Percentiles rank a stretch among this genome's conserved stretches.
These are phyloP conservation scores for Suillus variegatus DNA, from an alignment of 768 basidiomycete species.

Conservation along the genomic window DNA sequence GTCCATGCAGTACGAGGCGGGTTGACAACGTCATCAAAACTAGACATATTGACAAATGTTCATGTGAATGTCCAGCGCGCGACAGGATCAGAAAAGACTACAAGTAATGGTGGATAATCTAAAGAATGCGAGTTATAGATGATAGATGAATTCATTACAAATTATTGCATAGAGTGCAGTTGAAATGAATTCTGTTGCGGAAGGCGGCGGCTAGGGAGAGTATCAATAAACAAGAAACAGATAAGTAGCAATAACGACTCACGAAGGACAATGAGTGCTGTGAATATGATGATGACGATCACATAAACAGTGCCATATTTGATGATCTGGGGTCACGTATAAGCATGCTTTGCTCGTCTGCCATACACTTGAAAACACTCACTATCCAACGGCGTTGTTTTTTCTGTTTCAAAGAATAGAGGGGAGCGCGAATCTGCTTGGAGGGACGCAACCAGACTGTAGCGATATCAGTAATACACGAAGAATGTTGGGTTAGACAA, in stretches of 20 bases:
- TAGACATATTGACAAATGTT: slow-evolving; percentile 10
- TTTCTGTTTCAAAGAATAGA: slow-evolving; percentile 89
- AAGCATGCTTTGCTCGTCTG: slow-evolving; percentile 13
- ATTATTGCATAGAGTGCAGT: slow-evolving; percentile 68
- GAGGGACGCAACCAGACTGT: slow-evolving; percentile 94
- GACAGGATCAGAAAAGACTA: slow-evolving; percentile 20
- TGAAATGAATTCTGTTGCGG: slow-evolving; percentile 57
- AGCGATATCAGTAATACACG: slow-evolving; percentile 18
- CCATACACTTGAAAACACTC: slow-evolving; percentile 28
- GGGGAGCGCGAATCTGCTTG: slow-evolving; percentile 89
- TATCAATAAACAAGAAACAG: slow-evolving; percentile 12
- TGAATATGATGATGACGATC: slow-evolving; percentile 65
- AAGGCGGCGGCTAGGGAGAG: slow-evolving; percentile 55
- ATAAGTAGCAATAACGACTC: slow-evolving; percentile 36
- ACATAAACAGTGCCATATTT: slow-evolving; percentile 84
- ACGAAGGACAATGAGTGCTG: slow-evolving; percentile 79
- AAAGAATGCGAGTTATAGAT: slow-evolving; percentile 27
- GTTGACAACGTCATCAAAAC: slow-evolving; percentile 8
- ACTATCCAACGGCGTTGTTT: slow-evolving; percentile 90
- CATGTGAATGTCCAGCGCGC: slow-evolving; percentile 8
- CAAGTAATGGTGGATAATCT: slow-evolving; percentile 31
- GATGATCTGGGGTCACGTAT: slow-evolving; percentile 54
- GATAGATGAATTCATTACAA: slow-evolving; percentile 46
- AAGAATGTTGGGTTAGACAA: slow-evolving; percentile 15
- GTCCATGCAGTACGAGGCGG: slow-evolving; percentile 13